Conservation (phyloP, 2,329 filamentous ascomycete species). For the Madurella fahalii region DNA sequence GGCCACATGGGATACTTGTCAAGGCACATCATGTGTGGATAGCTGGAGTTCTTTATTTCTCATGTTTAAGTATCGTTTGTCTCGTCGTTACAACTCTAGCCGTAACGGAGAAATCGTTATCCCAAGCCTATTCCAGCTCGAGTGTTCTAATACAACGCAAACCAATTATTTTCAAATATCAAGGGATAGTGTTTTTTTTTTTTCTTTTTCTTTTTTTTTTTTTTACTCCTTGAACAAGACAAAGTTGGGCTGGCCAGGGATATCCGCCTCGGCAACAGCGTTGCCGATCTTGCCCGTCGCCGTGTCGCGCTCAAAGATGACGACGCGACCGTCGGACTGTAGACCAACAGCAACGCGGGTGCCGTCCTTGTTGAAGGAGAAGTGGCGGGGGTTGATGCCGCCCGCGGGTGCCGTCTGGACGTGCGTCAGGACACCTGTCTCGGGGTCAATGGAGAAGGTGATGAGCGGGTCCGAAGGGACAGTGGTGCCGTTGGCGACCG, state of each 20-base stretch:
- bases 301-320: constrained; percentile 57
- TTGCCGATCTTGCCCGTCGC: constrained; percentile 53
- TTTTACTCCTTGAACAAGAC: constrained; percentile 45
- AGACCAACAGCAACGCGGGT: constrained; percentile 62
- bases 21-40: too few relatives aligned
- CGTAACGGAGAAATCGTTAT: too few relatives aligned
- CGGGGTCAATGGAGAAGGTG: constrained; percentile 52
- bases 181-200: not conserved
- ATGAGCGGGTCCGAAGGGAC: constrained; percentile 61
- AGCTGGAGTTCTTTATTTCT: too few relatives aligned
- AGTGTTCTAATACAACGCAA: too few relatives aligned
- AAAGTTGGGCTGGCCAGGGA: constrained; percentile 44
- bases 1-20: too few relatives aligned
- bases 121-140: too few relatives aligned
- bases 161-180: too few relatives aligned
- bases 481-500: constrained; percentile 38
- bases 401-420: constrained; percentile 59
- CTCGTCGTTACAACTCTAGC: too few relatives aligned
- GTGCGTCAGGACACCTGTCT: constrained; percentile 52
- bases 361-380: constrained; percentile 62
- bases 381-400: constrained; percentile 63
- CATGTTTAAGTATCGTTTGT: too few relatives aligned
- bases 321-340: constrained; percentile 57
- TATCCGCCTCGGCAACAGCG: constrained; percentile 39
- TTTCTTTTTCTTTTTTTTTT: not conserved